phyloP scores from a whole-genome alignment of 2,329 filamentous ascomycete genomes.

The Hymenoscyphus occultus region DNA sequence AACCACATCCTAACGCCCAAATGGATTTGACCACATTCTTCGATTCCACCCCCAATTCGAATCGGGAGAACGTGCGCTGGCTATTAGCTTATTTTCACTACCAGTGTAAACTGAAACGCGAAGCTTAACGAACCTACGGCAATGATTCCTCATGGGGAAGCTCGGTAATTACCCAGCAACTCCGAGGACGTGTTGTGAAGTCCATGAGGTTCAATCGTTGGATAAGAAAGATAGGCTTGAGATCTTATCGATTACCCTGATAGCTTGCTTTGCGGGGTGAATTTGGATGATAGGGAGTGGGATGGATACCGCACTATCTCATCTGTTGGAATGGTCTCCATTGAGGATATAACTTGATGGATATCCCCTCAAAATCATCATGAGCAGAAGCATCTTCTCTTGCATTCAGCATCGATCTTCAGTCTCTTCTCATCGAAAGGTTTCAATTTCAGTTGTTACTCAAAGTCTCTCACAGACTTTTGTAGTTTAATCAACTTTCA shows the following conservation, averaged over 20 bases:
- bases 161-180: conserved; percentile 8
- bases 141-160: conserved; percentile 14
- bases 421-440: background rate
- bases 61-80: background rate
- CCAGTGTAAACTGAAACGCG: background rate
- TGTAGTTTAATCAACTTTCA: conserved; percentile 5
- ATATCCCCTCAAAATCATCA: background rate
- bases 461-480: background rate
- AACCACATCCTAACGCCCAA: background rate
- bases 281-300: background rate
- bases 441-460: conserved; percentile 4
- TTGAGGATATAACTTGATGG: conserved; percentile 7
- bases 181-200: conserved; percentile 5
- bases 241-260: conserved; percentile 9
- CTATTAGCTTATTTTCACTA: conserved; percentile 3
- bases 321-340: conserved; percentile 9
- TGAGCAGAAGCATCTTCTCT: conserved; percentile 9
- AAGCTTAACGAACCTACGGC: background rate
- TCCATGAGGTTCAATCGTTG: conserved; percentile 12
- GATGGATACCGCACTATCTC: background rate
- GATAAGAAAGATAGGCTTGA: conserved; percentile 9
- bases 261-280: background rate
- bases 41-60: background rate
- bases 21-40: background rate
- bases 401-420: conserved; percentile 2